Base-by-base conservation (phyloP, 1,139 yeast genomes). In the Suhomyces coccinellae region DNA sequence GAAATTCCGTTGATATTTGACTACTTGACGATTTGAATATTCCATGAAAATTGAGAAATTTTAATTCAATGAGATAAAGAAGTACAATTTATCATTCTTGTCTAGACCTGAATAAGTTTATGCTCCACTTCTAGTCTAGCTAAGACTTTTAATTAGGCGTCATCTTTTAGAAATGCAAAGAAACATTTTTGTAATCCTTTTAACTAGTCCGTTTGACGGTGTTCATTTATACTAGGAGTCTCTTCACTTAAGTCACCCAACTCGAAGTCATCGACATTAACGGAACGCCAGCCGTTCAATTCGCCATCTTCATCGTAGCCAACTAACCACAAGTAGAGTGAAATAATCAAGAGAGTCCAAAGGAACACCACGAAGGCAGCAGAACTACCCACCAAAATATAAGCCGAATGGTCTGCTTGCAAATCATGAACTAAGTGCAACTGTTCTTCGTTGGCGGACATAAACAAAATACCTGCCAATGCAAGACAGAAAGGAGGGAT, bases 371-470 rank as follows among this genome's bases (percentile, higher is more conserved):
- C 55, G 57, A 87, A 86, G 0, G 95, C 93, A 1, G 87, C 87
- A 4, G 91, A 80, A 14, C 83, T 66, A 5, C 86, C 74, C n/a
- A 85, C 79, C 62, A 91, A 71, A 33, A 87, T 78, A 61, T 91
- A 91, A 0, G 96, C 82, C 39, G 93, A 82, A 56, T 88, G 95
- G 64, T 88, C 96, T 9, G 96, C 83, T 4, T 90, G 89, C 54
- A 87, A 73, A 52, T 82, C 83, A 46, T 82, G 69, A 1, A 90
- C 88, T 50, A 88, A 69, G 13, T 69, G 67, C 57, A 91, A 71
- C 58, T 91, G 97, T 61, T 91, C 96, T 60, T 91, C 97, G 49
- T 79, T 90, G 22, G 98, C 98, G 22, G 88, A 80, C 97, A 90
- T 89, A 61, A 91, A 91, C 52, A 87, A 61, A 14, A 87, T 64